phyloP scores from a whole-genome alignment of 2,329 filamentous ascomycete genomes.

The Incumbomyces delicatus region DNA sequence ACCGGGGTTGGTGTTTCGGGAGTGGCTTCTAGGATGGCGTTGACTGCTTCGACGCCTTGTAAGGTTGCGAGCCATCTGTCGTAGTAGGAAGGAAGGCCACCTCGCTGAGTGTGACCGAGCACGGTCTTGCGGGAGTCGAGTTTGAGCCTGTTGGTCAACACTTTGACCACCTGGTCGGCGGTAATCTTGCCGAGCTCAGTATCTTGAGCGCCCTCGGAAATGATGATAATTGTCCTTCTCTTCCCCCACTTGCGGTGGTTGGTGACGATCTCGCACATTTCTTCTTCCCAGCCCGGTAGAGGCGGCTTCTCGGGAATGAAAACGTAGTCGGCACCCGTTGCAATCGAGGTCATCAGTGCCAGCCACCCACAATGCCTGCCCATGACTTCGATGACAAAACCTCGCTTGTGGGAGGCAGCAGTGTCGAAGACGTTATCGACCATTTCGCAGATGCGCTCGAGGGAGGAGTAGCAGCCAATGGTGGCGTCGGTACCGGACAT shows the following conservation, averaged over 20 bases:
- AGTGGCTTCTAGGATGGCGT: conserved; percentile 78
- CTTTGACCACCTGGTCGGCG: conserved; percentile 70
- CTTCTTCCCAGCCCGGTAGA: conserved; percentile 73
- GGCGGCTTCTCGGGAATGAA: conserved; percentile 95
- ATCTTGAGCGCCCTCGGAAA: conserved; percentile 90
- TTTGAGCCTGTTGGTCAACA: conserved; percentile 70
- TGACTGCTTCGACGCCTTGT: conserved; percentile 89
- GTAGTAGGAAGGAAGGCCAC: conserved; percentile 84
- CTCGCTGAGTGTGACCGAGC: conserved; percentile 92
- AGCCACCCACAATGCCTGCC: conserved; percentile 96
- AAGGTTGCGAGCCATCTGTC: conserved; percentile 88
- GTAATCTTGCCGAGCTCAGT: conserved; percentile 73
- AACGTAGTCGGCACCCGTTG: conserved; percentile 89
- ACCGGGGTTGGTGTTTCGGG: conserved; percentile 86
- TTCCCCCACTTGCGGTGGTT: conserved; percentile 81
- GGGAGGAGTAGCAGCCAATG: conserved; percentile 90
- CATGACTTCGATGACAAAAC: conserved; percentile 98
- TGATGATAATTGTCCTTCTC: conserved; percentile 94
- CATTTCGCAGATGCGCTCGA: conserved; percentile 86
- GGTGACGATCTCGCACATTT: conserved; percentile 71
- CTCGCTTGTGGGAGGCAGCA: conserved; percentile 88
- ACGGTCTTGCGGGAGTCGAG: conserved; percentile 93
- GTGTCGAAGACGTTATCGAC: conserved; percentile 91
- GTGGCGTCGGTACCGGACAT: conserved; percentile 95
- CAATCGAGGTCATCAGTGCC: conserved; percentile 89